phyloP scores from a whole-genome alignment of 805 yeast genomes.

The Wickerhamiella qilinensis region DNA sequence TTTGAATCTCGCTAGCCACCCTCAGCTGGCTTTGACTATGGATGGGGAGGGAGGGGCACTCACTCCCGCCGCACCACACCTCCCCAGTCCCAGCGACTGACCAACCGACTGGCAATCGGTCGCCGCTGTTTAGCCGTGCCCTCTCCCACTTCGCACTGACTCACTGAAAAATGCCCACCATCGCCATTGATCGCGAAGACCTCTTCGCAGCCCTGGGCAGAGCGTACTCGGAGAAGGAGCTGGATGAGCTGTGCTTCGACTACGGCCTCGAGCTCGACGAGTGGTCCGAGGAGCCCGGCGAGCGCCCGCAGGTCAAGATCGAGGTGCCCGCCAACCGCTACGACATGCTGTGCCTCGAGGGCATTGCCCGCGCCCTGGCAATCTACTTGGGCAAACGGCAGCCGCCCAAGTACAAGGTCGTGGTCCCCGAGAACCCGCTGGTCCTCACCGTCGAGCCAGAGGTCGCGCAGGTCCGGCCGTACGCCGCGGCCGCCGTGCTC shows the following conservation, averaged over 20 bases:
- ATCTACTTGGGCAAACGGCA: constrained; percentile 60
- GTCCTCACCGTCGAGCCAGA: constrained; percentile 60
- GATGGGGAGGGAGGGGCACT: no score
- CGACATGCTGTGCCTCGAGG: constrained; percentile 95
- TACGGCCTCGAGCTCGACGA: constrained; percentile 97
- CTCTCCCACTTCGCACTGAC: no score
- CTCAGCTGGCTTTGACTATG: no score
- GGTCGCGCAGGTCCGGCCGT: constrained; percentile 67
- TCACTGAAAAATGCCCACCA: constrained; percentile 67
- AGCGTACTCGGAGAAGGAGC: constrained; percentile 59
- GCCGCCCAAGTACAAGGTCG: constrained; percentile 52
- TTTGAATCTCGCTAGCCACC: no score
- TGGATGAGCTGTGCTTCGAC: constrained; percentile 93
- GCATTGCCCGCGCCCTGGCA: constrained; percentile 87
- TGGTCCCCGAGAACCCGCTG: constrained; percentile 42
- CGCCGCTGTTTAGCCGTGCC: no score
- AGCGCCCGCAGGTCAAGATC: constrained; percentile 91
- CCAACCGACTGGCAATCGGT: no score
- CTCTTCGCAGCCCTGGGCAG: constrained; percentile 63
- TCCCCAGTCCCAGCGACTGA: no score
- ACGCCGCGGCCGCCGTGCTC: constrained; percentile 86
- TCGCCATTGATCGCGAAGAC: constrained; percentile 88
- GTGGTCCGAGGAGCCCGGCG: constrained; percentile 75
- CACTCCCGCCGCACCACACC: no score
- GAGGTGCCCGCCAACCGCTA: constrained; percentile 97